Conservation (phyloP, 148 eudicot species). For the Camellia sinensis region DNA sequence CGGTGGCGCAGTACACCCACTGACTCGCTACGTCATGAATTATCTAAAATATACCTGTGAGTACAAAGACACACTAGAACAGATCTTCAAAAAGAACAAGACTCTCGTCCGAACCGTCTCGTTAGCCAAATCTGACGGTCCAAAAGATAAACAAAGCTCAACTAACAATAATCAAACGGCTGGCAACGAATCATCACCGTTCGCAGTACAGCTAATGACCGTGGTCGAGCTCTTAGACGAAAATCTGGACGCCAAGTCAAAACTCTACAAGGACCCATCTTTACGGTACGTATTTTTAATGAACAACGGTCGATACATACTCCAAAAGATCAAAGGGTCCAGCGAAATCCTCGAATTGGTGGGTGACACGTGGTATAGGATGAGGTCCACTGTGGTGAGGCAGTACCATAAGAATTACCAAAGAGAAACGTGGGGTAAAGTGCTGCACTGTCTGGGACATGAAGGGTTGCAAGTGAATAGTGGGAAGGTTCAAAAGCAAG, state of each 20-base stretch:
- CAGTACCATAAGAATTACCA: constrained; percentile 80
- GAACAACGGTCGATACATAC: constrained; percentile 82
- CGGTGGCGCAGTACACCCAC: constrained; percentile 80
- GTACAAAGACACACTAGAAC: constrained; percentile 57
- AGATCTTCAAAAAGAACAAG: constrained; percentile 46
- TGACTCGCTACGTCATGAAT: constrained; percentile 85
- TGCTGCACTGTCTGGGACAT: constrained; percentile 56
- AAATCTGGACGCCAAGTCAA: constrained; percentile 65
- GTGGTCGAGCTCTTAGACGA: constrained; percentile 51
- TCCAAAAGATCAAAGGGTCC: constrained; percentile 72
- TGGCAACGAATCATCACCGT: constrained; percentile 24
- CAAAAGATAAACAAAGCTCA: background rate
- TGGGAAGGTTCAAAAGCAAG: constrained; percentile 55
- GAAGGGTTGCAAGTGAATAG: constrained; percentile 63
- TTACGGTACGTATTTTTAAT: constrained; percentile 62
- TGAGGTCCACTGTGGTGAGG: constrained; percentile 57
- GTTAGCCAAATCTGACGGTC: constrained; percentile 10
- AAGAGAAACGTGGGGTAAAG: constrained; percentile 68
- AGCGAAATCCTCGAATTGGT: constrained; percentile 53
- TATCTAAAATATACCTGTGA: constrained; percentile 69
- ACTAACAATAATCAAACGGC: constrained; percentile 4
- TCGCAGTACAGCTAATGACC: constrained; percentile 37
- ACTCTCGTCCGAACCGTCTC: constrained; percentile 4
- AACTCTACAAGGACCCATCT: constrained; percentile 58
- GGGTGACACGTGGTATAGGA: constrained; percentile 55